Conservation (phyloP, 2,329 filamentous ascomycete species). For the Xylariomycetidae sp. region DNA sequence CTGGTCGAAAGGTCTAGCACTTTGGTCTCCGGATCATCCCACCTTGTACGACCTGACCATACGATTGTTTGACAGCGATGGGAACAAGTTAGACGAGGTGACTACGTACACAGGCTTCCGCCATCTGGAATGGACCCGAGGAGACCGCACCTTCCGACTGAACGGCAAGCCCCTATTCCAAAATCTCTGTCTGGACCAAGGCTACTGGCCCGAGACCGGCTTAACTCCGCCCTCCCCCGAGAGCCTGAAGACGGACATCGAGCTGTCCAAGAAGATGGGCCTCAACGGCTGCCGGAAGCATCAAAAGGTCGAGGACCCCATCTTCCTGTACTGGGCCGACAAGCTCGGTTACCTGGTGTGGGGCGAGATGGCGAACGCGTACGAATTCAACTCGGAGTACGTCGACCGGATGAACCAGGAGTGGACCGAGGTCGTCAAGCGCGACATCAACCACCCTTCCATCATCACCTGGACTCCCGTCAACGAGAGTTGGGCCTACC, state of each 20-base stretch:
- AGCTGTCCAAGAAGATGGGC: conserved; percentile 54
- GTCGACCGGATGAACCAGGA: conserved; percentile 58
- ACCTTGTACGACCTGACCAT: conserved; percentile 52
- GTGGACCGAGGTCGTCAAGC: conserved; percentile 57
- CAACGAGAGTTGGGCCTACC: conserved; percentile 62
- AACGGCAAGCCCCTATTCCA: conserved; percentile 58
- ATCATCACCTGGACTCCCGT: conserved; percentile 64
- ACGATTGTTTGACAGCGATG: conserved; percentile 41
- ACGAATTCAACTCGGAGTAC: conserved; percentile 56
- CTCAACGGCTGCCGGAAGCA: conserved; percentile 63
- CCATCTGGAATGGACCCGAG: conserved; percentile 52
- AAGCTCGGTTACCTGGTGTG: conserved; percentile 57
- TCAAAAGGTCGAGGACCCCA: conserved; percentile 59
- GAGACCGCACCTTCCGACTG: conserved; percentile 54
- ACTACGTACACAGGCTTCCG: conserved; percentile 59
- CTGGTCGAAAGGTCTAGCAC: conserved; percentile 52
- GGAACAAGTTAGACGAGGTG: conserved; percentile 48
- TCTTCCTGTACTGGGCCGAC: conserved; percentile 59
- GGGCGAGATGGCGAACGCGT: conserved; percentile 63
- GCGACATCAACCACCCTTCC: conserved; percentile 62
- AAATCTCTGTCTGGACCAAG: conserved; percentile 55
- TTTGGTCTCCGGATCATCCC: conserved; percentile 58
- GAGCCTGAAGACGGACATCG: conserved; percentile 47
- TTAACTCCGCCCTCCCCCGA: conserved; percentile 51
- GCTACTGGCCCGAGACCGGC: conserved; percentile 58